Conservation (phyloP, 2,329 filamentous ascomycete genomes). For the Xylaria sp. region DNA sequence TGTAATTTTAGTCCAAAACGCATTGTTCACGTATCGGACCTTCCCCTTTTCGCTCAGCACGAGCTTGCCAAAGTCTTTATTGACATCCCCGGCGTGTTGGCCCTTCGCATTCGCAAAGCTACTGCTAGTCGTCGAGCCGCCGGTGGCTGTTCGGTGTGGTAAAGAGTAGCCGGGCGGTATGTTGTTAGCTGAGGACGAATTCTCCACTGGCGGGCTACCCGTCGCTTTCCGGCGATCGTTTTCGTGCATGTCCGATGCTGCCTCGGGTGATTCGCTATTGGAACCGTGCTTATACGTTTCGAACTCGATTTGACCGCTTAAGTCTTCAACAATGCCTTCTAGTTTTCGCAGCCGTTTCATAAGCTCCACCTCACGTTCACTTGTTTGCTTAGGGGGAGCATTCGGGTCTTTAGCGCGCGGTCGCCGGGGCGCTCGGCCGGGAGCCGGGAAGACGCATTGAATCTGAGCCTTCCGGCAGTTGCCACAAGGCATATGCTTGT, state of each 20-base stretch:
- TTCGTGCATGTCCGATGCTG: constrained; percentile 35
- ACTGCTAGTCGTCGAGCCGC: constrained; percentile 37
- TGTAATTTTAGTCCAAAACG: constrained; percentile 76
- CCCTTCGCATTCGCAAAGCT: constrained; percentile 32
- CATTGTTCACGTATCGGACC: constrained; percentile 75
- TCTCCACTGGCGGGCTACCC: constrained; percentile 30
- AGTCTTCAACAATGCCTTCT: constrained; percentile 75
- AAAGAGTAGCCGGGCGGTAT: constrained; percentile 25
- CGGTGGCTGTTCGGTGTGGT: constrained; percentile 29
- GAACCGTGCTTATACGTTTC: constrained; percentile 50
- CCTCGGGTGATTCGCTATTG: constrained; percentile 49
- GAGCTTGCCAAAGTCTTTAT: constrained; percentile 68
- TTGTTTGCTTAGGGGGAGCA: constrained; percentile 62
- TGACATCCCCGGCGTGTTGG: constrained; percentile 41
- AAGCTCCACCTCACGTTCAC: constrained; percentile 69
- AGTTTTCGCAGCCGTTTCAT: constrained; percentile 74
- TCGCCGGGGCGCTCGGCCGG: constrained; percentile 73
- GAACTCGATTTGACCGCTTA: constrained; percentile 68
- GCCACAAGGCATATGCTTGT: constrained; percentile 77
- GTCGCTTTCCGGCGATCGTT: constrained; percentile 33
- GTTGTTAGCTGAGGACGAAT: constrained; percentile 23
- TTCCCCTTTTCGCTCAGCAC: constrained; percentile 72
- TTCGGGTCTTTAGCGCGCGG: constrained; percentile 69
- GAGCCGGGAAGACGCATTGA: constrained; percentile 75
- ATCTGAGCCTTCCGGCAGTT: constrained; percentile 75